Evolutionary conservation across 2,329 filamentous ascomycete species (phyloP), one percentile per base, ranked within the genome.

Genomic region (Chaetomium strumarium): DNA sequence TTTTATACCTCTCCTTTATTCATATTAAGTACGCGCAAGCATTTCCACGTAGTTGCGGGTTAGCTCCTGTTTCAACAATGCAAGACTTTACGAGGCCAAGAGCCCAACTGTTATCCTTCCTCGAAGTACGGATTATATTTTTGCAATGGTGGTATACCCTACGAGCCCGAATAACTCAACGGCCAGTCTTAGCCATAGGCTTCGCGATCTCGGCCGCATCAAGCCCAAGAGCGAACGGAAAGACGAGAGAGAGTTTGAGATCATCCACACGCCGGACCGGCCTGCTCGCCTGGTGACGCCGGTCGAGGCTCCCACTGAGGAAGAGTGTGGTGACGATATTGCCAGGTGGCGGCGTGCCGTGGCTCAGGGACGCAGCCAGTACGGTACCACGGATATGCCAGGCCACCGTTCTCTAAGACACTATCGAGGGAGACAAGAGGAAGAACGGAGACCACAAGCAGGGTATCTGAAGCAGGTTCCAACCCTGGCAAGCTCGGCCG

Each of bases 321-420:
- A 64, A 31, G 59, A 66, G 55, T 67, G 65, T 37, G 57, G 58
- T 6, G 40, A 53, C n/a, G 52, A 49, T 17, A 60, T 63, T n/a
- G 49, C 47, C 29, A 45, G 47, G 20, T 63, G 60, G 61, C 60
- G 60, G 13, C 44, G 24, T 7, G 39, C 51, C 9, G 52, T 55
- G 2, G 41, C 33, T 4, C 33, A 37, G 24, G 19, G 19, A 17
- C 36, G 33, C n/a, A n/a, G 11, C 10, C 20, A 20, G 2, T n/a
- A 51, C 8, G 19, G 12, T n/a, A 19, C 14, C 3, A 38, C 5
- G 12, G 12, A 38, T 19, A 19, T 29, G 52, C 47, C 51, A 48
- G 24, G 47, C 41, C 24, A 30, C 6, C 31, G 14, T 36, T 36
- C 38, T 34, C 43, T 20, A 12, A 12, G 36, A 24, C 31, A 31